phyloP scores from a whole-genome alignment of 495 filamentous ascomycete genomes.

The Aspergillus cristatus region DNA sequence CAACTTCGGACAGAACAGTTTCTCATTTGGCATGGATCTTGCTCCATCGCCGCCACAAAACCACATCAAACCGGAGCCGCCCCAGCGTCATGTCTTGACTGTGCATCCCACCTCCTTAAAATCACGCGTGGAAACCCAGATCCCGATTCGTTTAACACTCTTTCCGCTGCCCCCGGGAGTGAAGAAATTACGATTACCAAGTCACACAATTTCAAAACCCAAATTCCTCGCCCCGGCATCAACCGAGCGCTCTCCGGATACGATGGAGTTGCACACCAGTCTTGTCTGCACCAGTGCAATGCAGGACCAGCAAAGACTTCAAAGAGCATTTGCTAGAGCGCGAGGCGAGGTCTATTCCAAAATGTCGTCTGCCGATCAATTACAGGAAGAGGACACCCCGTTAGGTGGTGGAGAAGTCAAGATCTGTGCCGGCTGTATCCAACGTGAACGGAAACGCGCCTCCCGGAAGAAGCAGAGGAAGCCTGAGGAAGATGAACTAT shows the following conservation, averaged over 20 bases:
- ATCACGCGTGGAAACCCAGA: constrained; percentile 92
- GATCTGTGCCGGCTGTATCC: constrained; percentile 77
- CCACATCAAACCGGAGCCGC: constrained; percentile 14
- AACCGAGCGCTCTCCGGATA: constrained; percentile 53
- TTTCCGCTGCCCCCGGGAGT: constrained; percentile 62
- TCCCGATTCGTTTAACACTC: constrained; percentile 68
- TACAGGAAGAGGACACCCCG: constrained; percentile 54
- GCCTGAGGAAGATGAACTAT: constrained; percentile 70
- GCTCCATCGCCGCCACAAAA: constrained; percentile 24
- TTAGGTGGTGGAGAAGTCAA: constrained; percentile 75
- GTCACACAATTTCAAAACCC: constrained; percentile 82
- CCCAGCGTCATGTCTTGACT: constrained; percentile 33
- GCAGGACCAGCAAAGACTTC: constrained; percentile 53
- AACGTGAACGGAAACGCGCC: constrained; percentile 77
- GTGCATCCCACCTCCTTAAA: constrained; percentile 65
- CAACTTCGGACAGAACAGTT: constrained; percentile 23
- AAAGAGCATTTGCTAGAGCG: constrained; percentile 61
- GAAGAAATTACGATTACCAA: constrained; percentile 73
- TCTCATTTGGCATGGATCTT: constrained; percentile 27
- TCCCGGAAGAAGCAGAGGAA: constrained; percentile 84
- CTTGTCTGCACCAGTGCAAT: constrained; percentile 93
- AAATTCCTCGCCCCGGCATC: constrained; percentile 68
- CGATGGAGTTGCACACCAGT: constrained; percentile 67
- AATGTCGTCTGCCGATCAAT: constrained; percentile 23
- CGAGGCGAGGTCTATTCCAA: constrained; percentile 30